These are phyloP conservation scores for Panicum miliaceum DNA, from an alignment of 176 grass and related monocot species.

Conservation along the genomic window DNA sequence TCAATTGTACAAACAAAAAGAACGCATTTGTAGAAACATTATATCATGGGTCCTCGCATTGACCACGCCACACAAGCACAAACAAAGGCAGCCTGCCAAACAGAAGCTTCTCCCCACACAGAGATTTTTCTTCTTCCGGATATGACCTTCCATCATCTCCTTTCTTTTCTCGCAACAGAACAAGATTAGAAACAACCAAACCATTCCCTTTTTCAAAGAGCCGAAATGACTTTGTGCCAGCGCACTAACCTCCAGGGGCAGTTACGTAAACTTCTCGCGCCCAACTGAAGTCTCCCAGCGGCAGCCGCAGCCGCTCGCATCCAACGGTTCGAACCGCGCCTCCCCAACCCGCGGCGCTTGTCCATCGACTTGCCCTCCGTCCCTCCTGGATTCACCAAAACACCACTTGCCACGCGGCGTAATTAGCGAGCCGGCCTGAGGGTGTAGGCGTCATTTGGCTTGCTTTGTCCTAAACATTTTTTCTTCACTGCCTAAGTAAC, in stretches of 20 bases:
- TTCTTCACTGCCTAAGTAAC: constrained; percentile 55
- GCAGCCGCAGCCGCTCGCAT: constrained; percentile 51
- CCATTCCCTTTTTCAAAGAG: background rate
- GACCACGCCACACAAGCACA: background rate
- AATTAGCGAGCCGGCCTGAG: background rate
- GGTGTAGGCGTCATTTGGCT: constrained; percentile 25
- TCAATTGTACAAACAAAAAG: background rate
- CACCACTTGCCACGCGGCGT: constrained; percentile 3
- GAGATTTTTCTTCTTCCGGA: background rate
- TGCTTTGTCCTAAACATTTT: constrained; percentile 22
- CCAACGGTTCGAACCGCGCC: constrained; percentile 55
- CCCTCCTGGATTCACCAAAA: background rate
- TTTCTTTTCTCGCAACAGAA: constrained; percentile 24
- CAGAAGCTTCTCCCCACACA: constrained; percentile 17
- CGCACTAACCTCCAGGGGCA: constrained; percentile 55
- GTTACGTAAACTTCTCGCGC: constrained; percentile 19
- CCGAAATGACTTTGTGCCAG: constrained; percentile 41
- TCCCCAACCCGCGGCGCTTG: background rate
- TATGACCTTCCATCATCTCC: background rate
- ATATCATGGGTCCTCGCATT: background rate
- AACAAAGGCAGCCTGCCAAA: constrained; percentile 32
- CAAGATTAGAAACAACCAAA: constrained; percentile 22
- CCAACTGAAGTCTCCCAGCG: constrained; percentile 28
- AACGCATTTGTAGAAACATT: background rate
- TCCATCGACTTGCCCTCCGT: background rate